These are phyloP conservation scores for Leishmania lainsoni DNA, from an alignment of 208 protist genomes.

Conservation along the genomic window DNA sequence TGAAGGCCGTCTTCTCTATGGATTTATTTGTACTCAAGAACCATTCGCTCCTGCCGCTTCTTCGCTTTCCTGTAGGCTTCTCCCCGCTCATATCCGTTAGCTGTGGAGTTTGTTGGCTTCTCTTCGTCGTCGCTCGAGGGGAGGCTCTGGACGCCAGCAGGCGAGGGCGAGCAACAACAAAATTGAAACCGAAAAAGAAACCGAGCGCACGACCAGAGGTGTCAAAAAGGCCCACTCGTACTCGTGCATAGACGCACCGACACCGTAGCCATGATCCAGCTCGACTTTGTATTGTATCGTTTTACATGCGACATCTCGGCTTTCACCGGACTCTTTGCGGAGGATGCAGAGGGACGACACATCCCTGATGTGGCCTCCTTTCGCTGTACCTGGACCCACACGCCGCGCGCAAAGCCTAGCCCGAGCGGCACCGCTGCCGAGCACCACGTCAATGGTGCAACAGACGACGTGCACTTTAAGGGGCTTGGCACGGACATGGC, in stretches of 20 bases:
- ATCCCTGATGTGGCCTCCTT: constrained; percentile 74
- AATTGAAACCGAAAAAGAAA: background rate
- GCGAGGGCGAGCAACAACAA: background rate
- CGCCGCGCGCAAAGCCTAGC: constrained; percentile 41
- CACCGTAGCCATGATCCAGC: constrained; percentile 41
- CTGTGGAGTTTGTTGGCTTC: background rate
- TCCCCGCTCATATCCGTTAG: background rate
- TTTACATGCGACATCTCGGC: constrained; percentile 75
- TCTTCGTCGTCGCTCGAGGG: background rate
- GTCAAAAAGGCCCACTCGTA: background rate
- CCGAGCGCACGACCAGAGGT: background rate
- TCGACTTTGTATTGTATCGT: constrained; percentile 77
- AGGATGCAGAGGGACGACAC: constrained; percentile 48
- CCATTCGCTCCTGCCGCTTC: background rate
- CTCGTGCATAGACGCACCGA: background rate
- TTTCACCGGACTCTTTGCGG: constrained; percentile 66
- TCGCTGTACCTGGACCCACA: constrained; percentile 58
- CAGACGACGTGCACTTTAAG: constrained; percentile 56
- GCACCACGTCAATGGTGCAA: constrained; percentile 20
- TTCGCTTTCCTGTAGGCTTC: background rate
- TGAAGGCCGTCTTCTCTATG: background rate
- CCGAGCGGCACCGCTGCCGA: background rate
- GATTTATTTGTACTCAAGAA: background rate
- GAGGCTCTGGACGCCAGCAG: too few species aligned
- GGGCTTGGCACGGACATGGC: constrained; percentile 59